Evolutionary conservation across 2,329 filamentous ascomycete genomes (phyloP), one percentile per base, ranked within the genome.

Genomic region (Endoconidiophora polonica): DNA sequence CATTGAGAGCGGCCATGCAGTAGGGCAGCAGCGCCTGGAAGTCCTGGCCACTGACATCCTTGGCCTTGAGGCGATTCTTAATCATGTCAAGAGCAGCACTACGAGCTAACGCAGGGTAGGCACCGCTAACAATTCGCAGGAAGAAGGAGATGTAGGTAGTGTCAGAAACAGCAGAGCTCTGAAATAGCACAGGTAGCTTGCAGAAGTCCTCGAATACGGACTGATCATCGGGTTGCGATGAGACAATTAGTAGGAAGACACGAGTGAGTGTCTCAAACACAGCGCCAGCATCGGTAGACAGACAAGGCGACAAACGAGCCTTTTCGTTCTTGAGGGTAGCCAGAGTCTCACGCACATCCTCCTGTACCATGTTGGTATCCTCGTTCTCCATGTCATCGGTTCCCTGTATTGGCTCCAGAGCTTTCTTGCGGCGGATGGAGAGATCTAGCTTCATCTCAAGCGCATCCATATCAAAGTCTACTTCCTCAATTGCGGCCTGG

Each of bases 11-110:
- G 37, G 74, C 70, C 43, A 95, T 66, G 29, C 81, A 69, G 64
- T 94, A 95, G 2, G 90, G 90, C n/a, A 94, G 60, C 16, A 95
- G 62, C 9, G 77, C 75, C 60, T 96, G 90, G 45, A 88, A 71
- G 60, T 94, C 83, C 5, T 74, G 59, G 18, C 67, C 66, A 20
- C 60, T 62, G 49, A 67, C 68, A 52, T 73, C 70, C 12, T 65
- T 64, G 7, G 65, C 62, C 48, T 75, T 74, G 16, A 86, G 61
- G 23, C 71, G 68, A 26, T 68, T 68, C 53, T 77, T 76, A 12
- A 77, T 73, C 59, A 77, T 71, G 39, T 79, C 76, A 45, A 94
- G 64, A 9, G 87, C 85, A 6, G 79, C 73, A 49, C 74, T 71
- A 55, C 84, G 77, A 2, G 79, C 80, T 43, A 83, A 66, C 2